Evolutionary conservation across 176 grass and related monocot genomes (phyloP), one percentile per base, ranked within the genome.

Genomic region (Carex cristatella): DNA sequence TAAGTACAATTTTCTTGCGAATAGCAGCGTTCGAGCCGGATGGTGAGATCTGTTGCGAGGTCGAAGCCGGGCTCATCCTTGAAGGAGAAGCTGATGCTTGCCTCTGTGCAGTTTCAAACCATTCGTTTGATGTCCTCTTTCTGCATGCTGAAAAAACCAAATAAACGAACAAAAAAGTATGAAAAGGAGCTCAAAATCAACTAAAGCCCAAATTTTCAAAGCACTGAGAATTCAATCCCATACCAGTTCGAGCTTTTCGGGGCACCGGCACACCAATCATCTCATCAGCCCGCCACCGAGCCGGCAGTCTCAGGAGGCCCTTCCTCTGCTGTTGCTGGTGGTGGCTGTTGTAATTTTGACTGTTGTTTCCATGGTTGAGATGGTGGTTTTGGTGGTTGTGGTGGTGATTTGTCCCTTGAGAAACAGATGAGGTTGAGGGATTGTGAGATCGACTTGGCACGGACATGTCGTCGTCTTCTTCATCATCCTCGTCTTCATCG

Each of bases 251-350:
- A 6, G 97, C 91, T 91, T 99, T 99, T 83, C 97, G 86, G 0
- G 97, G 97, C 11, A 99, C 97, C 1, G 91, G 79, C 49, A 99
- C 91, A 13, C 97, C 97, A 70, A 99, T 99, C 97, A 99, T 99
- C 85, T 99, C 97, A 83, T 99, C 97, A 30, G 94, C 97, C 2
- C 90, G 84, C 83, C 88, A 83, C 82, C 6, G 76, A 78, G 48
- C 61, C 9, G 61, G 94, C 83, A 51, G 80, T 82, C 88, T 92
- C 89, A 3, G 91, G 61, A 88, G 83, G 7, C 81, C 90, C 87
- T 91, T 99, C 49, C 91, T 88, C 69, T 90, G 88, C 83, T 86
- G 90, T 42, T 79, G 88, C 65, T 90, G 91, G 49, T 86, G 69
- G 37, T 90, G 84, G 69, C 87, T 75, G 54, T 92, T 87, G 75